phyloP scores from a whole-genome alignment of 805 yeast genomes.

The Lipomyces mesembrius region DNA sequence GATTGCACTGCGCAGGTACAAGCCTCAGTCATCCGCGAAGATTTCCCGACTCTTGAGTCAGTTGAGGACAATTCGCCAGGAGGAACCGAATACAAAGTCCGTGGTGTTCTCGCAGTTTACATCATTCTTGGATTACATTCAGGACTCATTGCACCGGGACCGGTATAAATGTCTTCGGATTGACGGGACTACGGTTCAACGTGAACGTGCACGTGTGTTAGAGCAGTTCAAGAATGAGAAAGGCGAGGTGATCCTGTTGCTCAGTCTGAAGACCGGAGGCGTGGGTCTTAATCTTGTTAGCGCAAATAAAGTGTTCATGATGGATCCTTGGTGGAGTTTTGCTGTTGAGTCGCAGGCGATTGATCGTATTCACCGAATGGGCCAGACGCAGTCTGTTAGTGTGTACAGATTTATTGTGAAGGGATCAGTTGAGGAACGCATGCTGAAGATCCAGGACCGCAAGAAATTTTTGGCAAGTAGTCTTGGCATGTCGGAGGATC shows the following conservation, averaged over 20 bases:
- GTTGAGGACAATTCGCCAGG: conserved; percentile 57
- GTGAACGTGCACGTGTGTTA: conserved; percentile 65
- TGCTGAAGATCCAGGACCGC: conserved; percentile 84
- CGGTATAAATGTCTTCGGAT: conserved; percentile 68
- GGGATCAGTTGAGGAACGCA: conserved; percentile 82
- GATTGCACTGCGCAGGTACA: conserved; percentile 41
- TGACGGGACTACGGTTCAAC: conserved; percentile 77
- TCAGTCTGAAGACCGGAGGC: conserved; percentile 91
- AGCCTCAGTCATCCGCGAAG: conserved; percentile 64
- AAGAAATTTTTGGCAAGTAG: conserved; percentile 53
- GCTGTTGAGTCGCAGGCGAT: conserved; percentile 50
- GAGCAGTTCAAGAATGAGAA: conserved; percentile 55
- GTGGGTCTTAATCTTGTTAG: conserved; percentile 87
- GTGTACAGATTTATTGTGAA: conserved; percentile 81
- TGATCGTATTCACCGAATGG: conserved; percentile 84
- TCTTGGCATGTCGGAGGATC: conserved; percentile 46
- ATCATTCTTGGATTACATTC: conserved; percentile 74
- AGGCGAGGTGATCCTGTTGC: conserved; percentile 57
- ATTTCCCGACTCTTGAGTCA: conserved; percentile 69
- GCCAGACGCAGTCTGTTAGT: conserved; percentile 71
- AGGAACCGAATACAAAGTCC: conserved; percentile 68
- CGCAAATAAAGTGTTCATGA: conserved; percentile 82
- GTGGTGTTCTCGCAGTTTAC: conserved; percentile 94
- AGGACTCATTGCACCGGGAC: conserved; percentile 57
- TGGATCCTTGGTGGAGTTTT: conserved; percentile 99